Base-by-base conservation (phyloP, 2,329 filamentous ascomycete species). In the Penicillium glabrum region DNA sequence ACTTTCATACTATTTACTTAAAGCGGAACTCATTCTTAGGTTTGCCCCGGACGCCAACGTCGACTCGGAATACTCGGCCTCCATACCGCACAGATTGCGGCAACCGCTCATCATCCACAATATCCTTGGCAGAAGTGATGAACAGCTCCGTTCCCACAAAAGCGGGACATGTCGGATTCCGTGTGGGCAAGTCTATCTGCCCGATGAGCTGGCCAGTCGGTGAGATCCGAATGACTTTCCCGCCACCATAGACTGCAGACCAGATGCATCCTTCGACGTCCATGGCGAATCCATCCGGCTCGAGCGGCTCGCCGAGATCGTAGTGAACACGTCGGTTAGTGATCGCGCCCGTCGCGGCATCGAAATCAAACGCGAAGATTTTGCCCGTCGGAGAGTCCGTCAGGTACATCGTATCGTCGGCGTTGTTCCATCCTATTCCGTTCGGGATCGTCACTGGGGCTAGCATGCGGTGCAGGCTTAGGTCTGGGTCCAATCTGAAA, bases 231-330 rank as follows among this genome's bases (percentile, higher is more conserved):
- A 96, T 77, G 24, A 96, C 90, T 58, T 86, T 84, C 57, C 84
- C 80, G 60, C 89, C 89, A 53, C 91, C 91, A 70, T 91, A 95
- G n/a, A 95, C 81, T 8, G 91, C 90, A 59, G 89, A 87, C 93
- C 93, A 97, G 67, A 96, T 82, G 77, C 89, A 88, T n/a, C 91
- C 92, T 53, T 96, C 86, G 44, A 82, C 83, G 69, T 97, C 93
- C 67, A 96, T 84, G 60, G 88, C 87, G 75, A 93, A 93, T 2
- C 93, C 93, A 74, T 97, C 93, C 1, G 91, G 91, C 60, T 84
- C 80, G 6, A 86, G 84, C 47, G 82, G 73, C 1, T 83, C 83
- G 4, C 83, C 80, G 69, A 92, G 86, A 55, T 82, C 79, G 77
- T 92, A 93, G 76, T 92, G 91, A 37, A 88, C 79, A 54, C 89